Conservation (phyloP, 2,329 filamentous ascomycete genomes). For the Cladophialophora carrionii region DNA sequence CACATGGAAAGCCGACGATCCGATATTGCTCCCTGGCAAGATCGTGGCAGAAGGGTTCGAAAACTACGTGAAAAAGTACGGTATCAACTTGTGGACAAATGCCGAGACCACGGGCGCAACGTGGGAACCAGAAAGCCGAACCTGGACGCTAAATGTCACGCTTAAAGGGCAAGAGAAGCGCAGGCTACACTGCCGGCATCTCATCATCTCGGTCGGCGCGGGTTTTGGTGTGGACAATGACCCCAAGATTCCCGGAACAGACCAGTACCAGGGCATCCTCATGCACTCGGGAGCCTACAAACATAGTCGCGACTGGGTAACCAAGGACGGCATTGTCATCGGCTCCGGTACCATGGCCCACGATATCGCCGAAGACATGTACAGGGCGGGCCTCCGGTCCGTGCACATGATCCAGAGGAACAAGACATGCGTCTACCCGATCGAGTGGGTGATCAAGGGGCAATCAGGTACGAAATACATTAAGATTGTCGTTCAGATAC, state of each 20-base stretch:
- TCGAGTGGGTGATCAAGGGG: conserved; percentile 40
- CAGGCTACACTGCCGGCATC: conserved; percentile 40
- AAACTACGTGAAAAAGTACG: conserved; percentile 37
- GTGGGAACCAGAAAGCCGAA: conserved; percentile 45
- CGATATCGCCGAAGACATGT: conserved; percentile 57
- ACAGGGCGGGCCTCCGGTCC: conserved; percentile 51
- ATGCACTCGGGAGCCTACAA: conserved; percentile 45
- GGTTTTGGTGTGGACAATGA: conserved; percentile 41
- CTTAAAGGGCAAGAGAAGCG: conserved; percentile 11
- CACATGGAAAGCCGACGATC: conserved; percentile 37
- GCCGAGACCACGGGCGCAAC: conserved; percentile 45
- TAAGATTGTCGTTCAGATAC: background rate
- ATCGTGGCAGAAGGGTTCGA: conserved; percentile 35
- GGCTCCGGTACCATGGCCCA: conserved; percentile 56
- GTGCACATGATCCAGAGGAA: conserved; percentile 60
- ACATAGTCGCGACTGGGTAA: conserved; percentile 42
- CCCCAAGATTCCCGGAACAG: conserved; percentile 37
- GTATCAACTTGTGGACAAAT: conserved; percentile 43
- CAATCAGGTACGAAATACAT: background rate
- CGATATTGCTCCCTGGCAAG: conserved; percentile 37
- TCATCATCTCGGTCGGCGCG: conserved; percentile 44
- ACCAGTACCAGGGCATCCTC: conserved; percentile 45
- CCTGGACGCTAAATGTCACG: conserved; percentile 45
- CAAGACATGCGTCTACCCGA: conserved; percentile 43
- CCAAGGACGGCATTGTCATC: conserved; percentile 55